These are phyloP conservation scores for barley (Hordeum vulgare) DNA, from an alignment of 176 grass and related monocot genomes.

Conservation along the genomic window DNA sequence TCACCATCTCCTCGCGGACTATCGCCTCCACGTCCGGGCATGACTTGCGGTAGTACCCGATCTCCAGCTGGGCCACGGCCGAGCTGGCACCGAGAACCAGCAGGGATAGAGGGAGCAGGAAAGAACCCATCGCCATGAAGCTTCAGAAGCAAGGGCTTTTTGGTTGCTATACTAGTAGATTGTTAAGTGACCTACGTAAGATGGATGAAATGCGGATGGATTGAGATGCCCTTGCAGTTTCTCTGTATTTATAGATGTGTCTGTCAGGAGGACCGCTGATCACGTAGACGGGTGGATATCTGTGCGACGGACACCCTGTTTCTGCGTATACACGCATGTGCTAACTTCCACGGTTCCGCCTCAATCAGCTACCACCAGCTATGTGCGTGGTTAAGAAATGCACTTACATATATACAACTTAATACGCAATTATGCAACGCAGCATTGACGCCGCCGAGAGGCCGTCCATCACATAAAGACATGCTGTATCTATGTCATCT, in stretches of 20 bases:
- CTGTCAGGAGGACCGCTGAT: neutral
- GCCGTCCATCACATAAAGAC: neutral
- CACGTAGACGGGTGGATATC: neutral
- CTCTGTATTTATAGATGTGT: neutral
- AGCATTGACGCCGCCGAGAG: neutral
- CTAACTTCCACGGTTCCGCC: constrained; percentile 11
- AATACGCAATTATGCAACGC: neutral
- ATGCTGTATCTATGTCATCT: neutral
- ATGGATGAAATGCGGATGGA: neutral
- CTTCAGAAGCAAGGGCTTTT: neutral
- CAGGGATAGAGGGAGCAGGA: neutral
- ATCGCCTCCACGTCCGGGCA: constrained; percentile 58
- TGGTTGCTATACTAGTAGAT: neutral
- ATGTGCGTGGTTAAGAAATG: neutral
- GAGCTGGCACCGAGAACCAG: constrained; percentile 11
- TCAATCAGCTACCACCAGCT: neutral
- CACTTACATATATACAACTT: neutral
- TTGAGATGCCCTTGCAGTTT: neutral
- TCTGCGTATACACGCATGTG: constrained; percentile 10
- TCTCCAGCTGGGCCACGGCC: constrained; percentile 33
- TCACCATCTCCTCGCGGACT: constrained; percentile 51
- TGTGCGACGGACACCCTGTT: constrained; percentile 16
- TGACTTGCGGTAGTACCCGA: constrained; percentile 55
- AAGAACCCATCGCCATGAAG: neutral
- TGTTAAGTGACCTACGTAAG: neutral